Evolutionary conservation across 768 basidiomycete species (phyloP).

Genomic region (Dioszegia crocea): DNA sequence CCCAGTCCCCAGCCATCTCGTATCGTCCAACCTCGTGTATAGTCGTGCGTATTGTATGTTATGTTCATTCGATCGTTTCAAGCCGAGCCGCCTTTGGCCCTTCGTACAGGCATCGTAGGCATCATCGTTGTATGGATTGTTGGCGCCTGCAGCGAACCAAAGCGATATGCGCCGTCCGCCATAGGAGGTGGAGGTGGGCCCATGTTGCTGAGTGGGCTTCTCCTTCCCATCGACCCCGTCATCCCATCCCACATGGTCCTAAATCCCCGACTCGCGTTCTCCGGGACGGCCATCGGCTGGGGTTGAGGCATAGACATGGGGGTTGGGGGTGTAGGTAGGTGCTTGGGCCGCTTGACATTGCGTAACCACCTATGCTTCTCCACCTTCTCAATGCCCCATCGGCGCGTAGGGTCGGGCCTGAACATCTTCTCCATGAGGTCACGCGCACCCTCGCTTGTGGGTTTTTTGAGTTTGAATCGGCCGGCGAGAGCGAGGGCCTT

Average conservation of each 20-base stretch:
- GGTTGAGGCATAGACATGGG: neutral
- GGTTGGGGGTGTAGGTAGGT: neutral
- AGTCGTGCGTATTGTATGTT: too few relatives aligned
- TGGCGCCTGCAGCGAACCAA: neutral
- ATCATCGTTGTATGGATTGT: neutral
- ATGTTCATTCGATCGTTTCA: too few relatives aligned
- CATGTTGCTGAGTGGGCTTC: neutral
- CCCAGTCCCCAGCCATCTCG: too few relatives aligned
- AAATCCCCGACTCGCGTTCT: neutral
- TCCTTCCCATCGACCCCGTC: neutral
- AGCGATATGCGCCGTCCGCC: neutral
- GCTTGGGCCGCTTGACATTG: neutral
- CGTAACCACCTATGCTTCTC: constrained; percentile 34
- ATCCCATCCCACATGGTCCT: neutral
- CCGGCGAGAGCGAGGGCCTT: constrained; percentile 29
- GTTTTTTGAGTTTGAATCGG: constrained; percentile 24
- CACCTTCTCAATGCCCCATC: constrained; percentile 39
- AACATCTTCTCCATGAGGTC: constrained; percentile 45
- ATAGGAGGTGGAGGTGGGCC: neutral
- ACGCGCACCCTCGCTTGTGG: constrained; percentile 24
- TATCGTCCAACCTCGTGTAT: too few relatives aligned
- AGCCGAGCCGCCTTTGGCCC: too few relatives aligned
- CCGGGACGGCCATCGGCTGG: neutral
- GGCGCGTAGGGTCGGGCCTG: constrained; percentile 27
- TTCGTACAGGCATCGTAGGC: neutral